Percentiles rank a stretch among this genome's conserved stretches.
Conservation (phyloP, 2,329 filamentous ascomycete genomes). For the Didymella arachidicola region DNA sequence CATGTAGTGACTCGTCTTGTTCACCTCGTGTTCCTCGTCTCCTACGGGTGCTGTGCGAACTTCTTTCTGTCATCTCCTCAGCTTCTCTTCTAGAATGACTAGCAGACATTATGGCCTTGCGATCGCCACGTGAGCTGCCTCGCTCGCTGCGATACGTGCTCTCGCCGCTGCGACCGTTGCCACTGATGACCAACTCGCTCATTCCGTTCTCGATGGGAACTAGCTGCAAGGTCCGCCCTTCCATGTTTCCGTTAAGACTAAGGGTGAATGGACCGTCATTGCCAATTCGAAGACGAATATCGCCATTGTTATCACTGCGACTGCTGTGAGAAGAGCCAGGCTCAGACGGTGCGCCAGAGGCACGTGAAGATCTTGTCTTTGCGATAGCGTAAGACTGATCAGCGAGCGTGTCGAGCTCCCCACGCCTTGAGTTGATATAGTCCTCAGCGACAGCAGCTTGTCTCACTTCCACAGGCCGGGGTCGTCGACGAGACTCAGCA, state of each 20-base stretch:
- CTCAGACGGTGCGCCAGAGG: slow-evolving; percentile 40
- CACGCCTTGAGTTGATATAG: slow-evolving; percentile 43
- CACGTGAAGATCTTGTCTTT: slow-evolving; percentile 35
- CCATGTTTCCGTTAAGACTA: slow-evolving; percentile 49
- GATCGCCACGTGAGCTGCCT: slow-evolving; percentile 34
- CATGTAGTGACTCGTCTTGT: slow-evolving; percentile 29
- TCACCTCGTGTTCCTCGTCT: slow-evolving; percentile 36
- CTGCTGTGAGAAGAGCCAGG: slow-evolving; percentile 38
- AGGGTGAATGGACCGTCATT: slow-evolving; percentile 44
- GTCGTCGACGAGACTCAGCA: slow-evolving; percentile 27
- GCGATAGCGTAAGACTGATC: slow-evolving; percentile 43
- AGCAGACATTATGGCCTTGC: slow-evolving; percentile 28
- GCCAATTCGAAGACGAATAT: slow-evolving; percentile 49
- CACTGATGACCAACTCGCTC: slow-evolving; percentile 48
- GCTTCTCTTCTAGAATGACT: slow-evolving; percentile 36
- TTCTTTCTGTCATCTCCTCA: slow-evolving; percentile 42
- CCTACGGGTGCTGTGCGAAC: slow-evolving; percentile 37
- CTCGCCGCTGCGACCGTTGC: slow-evolving; percentile 34
- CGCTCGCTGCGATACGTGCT: slow-evolving; percentile 40
- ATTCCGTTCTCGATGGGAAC: slow-evolving; percentile 45
- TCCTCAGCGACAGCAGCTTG: slow-evolving; percentile 36
- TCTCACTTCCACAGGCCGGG: slow-evolving; percentile 29
- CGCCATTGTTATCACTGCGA: slow-evolving; percentile 42
- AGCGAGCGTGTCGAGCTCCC: slow-evolving; percentile 35
- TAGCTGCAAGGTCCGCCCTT: slow-evolving; percentile 47